These are phyloP conservation scores for Physcia stellaris DNA, from an alignment of 495 filamentous ascomycete species.

Conservation along the genomic window DNA sequence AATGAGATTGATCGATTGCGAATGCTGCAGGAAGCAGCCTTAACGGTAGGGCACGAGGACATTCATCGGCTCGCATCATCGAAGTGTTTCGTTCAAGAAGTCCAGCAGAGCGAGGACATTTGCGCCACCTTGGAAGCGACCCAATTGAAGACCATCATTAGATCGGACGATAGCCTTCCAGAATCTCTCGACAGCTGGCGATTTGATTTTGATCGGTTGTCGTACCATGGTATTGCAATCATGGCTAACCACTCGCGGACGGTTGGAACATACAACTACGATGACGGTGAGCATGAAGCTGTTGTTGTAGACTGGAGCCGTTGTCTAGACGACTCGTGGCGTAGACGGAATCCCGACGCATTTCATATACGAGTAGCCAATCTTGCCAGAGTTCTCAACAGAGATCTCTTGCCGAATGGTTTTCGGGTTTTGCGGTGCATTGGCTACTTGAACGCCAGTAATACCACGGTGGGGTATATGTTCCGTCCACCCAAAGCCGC, in stretches of 20 bases:
- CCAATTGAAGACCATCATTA: too few relatives aligned
- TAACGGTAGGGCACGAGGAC: constrained; percentile 10
- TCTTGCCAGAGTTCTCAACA: constrained; percentile 15
- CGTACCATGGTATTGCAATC: constrained; percentile 10
- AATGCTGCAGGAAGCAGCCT: constrained; percentile 8
- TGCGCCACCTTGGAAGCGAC: neutral
- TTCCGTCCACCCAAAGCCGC: constrained; percentile 9
- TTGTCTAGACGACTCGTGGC: constrained; percentile 15
- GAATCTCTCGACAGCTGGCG: constrained; percentile 1
- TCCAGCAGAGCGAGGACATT: constrained; percentile 1
- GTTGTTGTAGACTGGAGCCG: constrained; percentile 17
- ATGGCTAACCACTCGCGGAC: constrained; percentile 12
- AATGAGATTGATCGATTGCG: constrained; percentile 5
- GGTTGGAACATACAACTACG: constrained; percentile 9
- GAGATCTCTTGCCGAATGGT: constrained; percentile 11
- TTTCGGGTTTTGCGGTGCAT: constrained; percentile 15
- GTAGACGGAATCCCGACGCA: constrained; percentile 9
- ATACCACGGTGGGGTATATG: constrained; percentile 12
- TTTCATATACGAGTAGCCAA: constrained; percentile 13
- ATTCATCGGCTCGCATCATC: constrained; percentile 8
- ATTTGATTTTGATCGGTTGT: constrained; percentile 10
- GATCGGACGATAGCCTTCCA: neutral
- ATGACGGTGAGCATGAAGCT: too few relatives aligned
- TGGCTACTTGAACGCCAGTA: constrained; percentile 12
- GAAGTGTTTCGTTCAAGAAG: constrained; percentile 7